Conservation (phyloP, 371 early-diverging fungal species). For the Mortierella sp. region DNA sequence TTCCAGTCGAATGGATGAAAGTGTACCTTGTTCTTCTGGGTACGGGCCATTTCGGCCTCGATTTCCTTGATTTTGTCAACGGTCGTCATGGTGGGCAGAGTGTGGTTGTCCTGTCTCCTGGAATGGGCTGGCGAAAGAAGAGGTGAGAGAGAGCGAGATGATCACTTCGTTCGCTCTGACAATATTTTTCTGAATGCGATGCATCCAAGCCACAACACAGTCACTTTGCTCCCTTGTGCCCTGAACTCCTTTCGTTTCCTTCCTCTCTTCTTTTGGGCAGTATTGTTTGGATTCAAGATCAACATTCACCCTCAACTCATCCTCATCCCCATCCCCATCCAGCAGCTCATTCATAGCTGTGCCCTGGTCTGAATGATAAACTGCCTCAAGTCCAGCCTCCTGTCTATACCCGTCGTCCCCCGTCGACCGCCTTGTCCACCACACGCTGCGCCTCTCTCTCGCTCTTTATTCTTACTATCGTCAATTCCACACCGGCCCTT, state of each 20-base stretch:
- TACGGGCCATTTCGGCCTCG: slow-evolving; percentile 92
- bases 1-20: neutral
- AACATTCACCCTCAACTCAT: neutral
- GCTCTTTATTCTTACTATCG: neutral
- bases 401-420: slow-evolving; percentile 7
- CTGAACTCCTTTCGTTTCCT: slow-evolving; percentile 2
- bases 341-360: neutral
- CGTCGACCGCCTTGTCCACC: neutral
- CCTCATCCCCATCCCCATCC: neutral
- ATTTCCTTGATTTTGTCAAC: slow-evolving; percentile 89
- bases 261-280: neutral
- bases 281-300: neutral
- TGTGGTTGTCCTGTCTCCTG: neutral
- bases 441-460: neutral
- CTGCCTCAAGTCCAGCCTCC: neutral
- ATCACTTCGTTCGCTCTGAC: neutral
- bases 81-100: slow-evolving; percentile 62
- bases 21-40: slow-evolving; percentile 92
- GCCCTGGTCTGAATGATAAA: neutral
- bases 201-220: slow-evolving; percentile 3
- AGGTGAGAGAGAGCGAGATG: neutral
- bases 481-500: neutral
- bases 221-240: neutral
- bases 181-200: slow-evolving; percentile 1
- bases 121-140: neutral